phyloP scores from a whole-genome alignment of 2,329 filamentous ascomycete species.

The Pseudogymnoascus pannorum region DNA sequence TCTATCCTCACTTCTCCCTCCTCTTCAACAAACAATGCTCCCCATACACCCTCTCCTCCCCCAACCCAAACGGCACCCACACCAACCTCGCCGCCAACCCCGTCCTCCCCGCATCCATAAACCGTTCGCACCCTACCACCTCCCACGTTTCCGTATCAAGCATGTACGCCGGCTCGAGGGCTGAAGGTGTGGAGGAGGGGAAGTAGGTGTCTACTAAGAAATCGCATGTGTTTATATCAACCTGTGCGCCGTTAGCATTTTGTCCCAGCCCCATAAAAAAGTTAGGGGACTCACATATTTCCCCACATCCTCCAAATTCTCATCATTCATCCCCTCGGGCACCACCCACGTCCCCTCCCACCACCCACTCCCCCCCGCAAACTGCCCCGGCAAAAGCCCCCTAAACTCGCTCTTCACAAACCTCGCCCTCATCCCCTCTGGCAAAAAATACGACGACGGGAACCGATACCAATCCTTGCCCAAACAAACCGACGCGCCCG shows the following conservation, averaged over 20 bases:
- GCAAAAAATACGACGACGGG: constrained; percentile 85
- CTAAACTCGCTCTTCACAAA: constrained; percentile 88
- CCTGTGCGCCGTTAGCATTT: constrained; percentile 33
- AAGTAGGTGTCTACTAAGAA: constrained; percentile 88
- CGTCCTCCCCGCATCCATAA: constrained; percentile 74
- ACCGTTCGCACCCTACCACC: constrained; percentile 63
- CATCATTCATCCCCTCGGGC: constrained; percentile 82
- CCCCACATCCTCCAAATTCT: constrained; percentile 74
- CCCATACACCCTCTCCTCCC: constrained; percentile 67
- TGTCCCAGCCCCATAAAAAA: too few species aligned
- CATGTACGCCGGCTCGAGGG: constrained; percentile 73
- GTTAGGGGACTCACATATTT: constrained; percentile 70
- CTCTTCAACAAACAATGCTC: constrained; percentile 78
- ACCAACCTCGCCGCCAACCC: constrained; percentile 66
- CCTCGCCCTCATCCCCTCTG: constrained; percentile 73
- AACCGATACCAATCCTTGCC: constrained; percentile 99
- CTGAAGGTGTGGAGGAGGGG: constrained; percentile 49
- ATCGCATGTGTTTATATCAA: constrained; percentile 64
- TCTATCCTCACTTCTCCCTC: constrained; percentile 38
- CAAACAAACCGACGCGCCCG: constrained; percentile 71
- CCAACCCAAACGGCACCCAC: constrained; percentile 70
- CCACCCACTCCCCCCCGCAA: constrained; percentile 52
- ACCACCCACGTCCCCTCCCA: constrained; percentile 80
- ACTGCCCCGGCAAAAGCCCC: constrained; percentile 84
- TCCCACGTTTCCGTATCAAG: constrained; percentile 72